Conservation (phyloP, 164 flowering plant genomes). For the Liquidambar formosana region DNA sequence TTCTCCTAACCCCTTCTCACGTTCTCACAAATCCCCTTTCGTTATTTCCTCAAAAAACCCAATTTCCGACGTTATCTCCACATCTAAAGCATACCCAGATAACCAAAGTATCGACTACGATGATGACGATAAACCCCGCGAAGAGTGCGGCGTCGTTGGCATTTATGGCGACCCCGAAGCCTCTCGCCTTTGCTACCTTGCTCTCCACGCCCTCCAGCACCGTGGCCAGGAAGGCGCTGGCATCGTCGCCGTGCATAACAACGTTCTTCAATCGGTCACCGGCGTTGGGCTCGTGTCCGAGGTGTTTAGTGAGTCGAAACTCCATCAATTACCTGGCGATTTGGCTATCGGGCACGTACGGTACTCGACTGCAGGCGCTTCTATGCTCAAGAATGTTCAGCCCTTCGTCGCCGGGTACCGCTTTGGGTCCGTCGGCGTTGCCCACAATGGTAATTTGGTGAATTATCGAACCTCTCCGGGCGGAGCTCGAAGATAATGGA, state of each 20-base stretch:
- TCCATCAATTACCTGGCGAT: conserved; percentile 67
- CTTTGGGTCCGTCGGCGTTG: conserved; percentile 88
- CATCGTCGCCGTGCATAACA: conserved; percentile 61
- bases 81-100: conserved; percentile 12
- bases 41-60: conserved; percentile 22
- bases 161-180: conserved; percentile 94
- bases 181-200: conserved; percentile 76
- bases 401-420: conserved; percentile 90
- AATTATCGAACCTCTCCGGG: conserved; percentile 64
- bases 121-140: conserved; percentile 69
- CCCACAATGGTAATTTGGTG: conserved; percentile 91
- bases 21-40: conserved; percentile 17
- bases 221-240: conserved; percentile 98
- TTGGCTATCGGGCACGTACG: conserved; percentile 89
- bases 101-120: conserved; percentile 4
- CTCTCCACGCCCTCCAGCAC: conserved; percentile 92
- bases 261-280: conserved; percentile 63
- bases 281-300: conserved; percentile 91
- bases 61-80: conserved; percentile 20
- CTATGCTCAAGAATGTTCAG: conserved; percentile 92
- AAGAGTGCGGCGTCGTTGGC: conserved; percentile 96
- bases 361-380: conserved; percentile 89
- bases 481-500: conserved; percentile 72
- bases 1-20: conserved; percentile 7
- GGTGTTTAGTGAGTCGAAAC: conserved; percentile 70